Conservation (phyloP, 2,329 filamentous ascomycete species). For the Penicillium sp. region DNA sequence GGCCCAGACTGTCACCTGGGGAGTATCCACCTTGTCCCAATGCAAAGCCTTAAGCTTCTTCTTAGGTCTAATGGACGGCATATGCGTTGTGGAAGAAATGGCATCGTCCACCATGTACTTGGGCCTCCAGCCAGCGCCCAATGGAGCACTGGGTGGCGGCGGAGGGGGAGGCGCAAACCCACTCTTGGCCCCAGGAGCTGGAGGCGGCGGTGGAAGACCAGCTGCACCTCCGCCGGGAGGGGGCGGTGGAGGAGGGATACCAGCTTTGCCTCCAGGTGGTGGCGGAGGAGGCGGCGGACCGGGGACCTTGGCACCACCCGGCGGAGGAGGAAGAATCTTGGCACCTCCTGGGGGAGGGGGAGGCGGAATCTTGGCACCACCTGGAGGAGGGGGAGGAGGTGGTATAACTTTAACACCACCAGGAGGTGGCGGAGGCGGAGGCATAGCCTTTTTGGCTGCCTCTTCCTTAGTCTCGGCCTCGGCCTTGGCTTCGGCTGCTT, state of each 20-base stretch:
- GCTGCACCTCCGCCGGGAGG: conserved; percentile 29
- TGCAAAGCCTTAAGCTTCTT: conserved; percentile 99
- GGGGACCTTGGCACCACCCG: conserved; percentile 42
- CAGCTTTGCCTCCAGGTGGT: conserved; percentile 33
- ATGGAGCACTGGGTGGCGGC: conserved; percentile 60
- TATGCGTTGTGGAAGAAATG: conserved; percentile 55
- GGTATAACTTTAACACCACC: conserved; percentile 15
- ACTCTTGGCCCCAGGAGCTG: conserved; percentile 39
- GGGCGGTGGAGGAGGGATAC: conserved; percentile 35
- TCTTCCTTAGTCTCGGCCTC: conserved; percentile 7
- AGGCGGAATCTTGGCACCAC: conserved; percentile 31
- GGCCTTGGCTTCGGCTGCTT: neutral
- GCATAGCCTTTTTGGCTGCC: conserved; percentile 9
- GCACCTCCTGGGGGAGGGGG: conserved; percentile 41
- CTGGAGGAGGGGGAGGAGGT: conserved; percentile 45
- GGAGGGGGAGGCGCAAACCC: conserved; percentile 53
- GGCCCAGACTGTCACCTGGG: conserved; percentile 89
- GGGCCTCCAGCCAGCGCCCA: conserved; percentile 53
- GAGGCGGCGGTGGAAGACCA: conserved; percentile 37
- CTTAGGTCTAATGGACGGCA: conserved; percentile 83
- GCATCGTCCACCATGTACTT: conserved; percentile 66
- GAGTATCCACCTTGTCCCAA: conserved; percentile 97
- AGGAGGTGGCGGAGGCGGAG: conserved; percentile 12
- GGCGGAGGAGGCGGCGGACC: conserved; percentile 42
- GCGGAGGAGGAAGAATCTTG: conserved; percentile 29